Base-by-base conservation (phyloP, 352 stramenopile species). In the Bremia lactucae region DNA sequence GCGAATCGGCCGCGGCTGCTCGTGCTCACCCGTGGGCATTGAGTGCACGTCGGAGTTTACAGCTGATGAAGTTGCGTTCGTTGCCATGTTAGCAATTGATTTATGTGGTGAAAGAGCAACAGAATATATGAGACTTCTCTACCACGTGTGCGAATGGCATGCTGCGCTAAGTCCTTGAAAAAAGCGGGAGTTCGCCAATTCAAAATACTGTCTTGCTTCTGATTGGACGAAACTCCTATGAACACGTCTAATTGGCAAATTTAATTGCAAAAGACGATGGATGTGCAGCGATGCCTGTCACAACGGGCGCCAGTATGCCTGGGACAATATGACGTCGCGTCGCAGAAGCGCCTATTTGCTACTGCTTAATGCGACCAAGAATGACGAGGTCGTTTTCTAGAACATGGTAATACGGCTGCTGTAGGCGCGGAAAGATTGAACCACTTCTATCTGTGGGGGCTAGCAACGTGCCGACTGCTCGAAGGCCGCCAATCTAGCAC, bases 401-500 rank as follows among this genome's bases (percentile, higher is more conserved):
- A 23, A 60, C 38, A 29, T 62, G 38, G 33, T 72, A 78, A 4
- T 40, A 21, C 19, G 58, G 57, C 2, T 59, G 43, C 3, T 44
- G 21, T 2, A 83, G 44, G 2, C 71, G 56, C 4, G 68, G 65
- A 24, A 67, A 76, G 3, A 20, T 29, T 16, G 23, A 6, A n/a
- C 28, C 5, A 22, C 40, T 46, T 8, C 21, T 9, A 45, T 26
- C 18, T 28, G 46, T n/a, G 23, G 46, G 45, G 9, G 42, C 21
- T 2, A 82, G 43, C 21, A 65, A 55, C 6, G 29, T 40, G 13
- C 19, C 39, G 10, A 87, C 65, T 9, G 70, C 70, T 16, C 59
- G 63, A 6, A 87, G 51, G 0, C 75, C 75, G 16, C 75, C 75
- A 31, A 87, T 72, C 75, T 87, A 18, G 23, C 34, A 44, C n/a